Base-by-base conservation (phyloP, 352 stramenopile genomes). In the Globisporangium parvum region DNA sequence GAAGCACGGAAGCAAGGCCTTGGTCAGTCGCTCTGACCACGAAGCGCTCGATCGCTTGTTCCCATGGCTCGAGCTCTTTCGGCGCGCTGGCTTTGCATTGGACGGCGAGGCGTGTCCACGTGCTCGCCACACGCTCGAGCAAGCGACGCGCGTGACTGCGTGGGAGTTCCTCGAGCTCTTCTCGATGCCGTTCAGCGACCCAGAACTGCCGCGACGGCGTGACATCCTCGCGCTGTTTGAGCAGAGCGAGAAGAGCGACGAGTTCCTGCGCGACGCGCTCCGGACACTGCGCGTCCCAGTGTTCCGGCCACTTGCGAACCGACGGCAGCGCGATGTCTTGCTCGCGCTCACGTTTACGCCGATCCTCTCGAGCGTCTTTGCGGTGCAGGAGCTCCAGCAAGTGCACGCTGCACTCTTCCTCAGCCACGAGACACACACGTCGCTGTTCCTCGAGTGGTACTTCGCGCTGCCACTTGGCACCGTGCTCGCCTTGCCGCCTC, bases 111-210 rank as follows among this genome's bases (percentile, higher is more conserved):
- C 65, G 11, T 73, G 68, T 56, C 62, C 49, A 14, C 59, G 53
- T 31, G 76, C 63, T n/a, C 65, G 67, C 18, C 72, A 66, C 66
- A 54, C 70, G 18, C 66, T 73, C 41, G 65, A 74, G n/a, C 65
- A 53, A 24, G 79, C 71, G 8, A 69, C 55, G 15, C 63, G 69
- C 6, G 52, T 93, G 8, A 87, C 69, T 35, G 78, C 77, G 21
- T 87, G 71, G 71, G 73, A 81, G 50, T 94, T 94, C 55, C 71
- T 90, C 54, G 78, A 88, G 53, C 87, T 76, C 42, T 92, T 94
- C 53, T 88, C 80, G 3, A 87, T 88, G 72, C 83, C 83, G 20
- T 90, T 91, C 53, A 79, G 47, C 33, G 73, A 90, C 51, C 65
- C 69, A 26, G 71, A 87, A 33, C 66, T 88, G 0, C 75, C 77